phyloP scores from a whole-genome alignment of 2,329 filamentous ascomycete species.

The Colletotrichum viniferum region DNA sequence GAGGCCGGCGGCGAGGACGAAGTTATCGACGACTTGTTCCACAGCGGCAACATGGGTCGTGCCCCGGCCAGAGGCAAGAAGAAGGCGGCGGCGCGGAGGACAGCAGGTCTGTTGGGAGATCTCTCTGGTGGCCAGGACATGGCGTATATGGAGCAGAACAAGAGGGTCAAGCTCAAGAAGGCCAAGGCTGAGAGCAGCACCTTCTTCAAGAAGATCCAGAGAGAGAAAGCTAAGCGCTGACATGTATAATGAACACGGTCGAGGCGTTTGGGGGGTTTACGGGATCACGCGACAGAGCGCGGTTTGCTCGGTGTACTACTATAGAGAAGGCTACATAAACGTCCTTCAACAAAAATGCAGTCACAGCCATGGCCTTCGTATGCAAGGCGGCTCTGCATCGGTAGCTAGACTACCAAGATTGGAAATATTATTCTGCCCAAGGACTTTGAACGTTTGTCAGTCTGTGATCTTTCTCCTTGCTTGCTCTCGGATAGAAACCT shows the following conservation, averaged over 20 bases:
- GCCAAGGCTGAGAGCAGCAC: conserved; percentile 67
- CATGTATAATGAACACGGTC: not conserved
- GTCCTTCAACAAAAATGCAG: not conserved
- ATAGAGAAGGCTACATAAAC: not conserved
- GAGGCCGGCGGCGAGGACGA: conserved; percentile 76
- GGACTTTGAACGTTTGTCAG: not conserved
- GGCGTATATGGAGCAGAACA: conserved; percentile 91
- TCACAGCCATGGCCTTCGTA: not conserved
- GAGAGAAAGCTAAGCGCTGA: conserved; percentile 52
- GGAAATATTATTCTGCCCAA: not conserved
- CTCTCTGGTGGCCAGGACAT: conserved; percentile 93
- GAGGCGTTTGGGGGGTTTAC: not conserved
- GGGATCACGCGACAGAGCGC: not conserved
- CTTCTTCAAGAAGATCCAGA: conserved; percentile 70
- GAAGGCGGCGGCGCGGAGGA: conserved; percentile 72
- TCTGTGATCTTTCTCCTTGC: not conserved
- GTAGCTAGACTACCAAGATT: not conserved
- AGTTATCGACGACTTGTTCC: conserved; percentile 67
- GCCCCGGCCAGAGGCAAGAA: conserved; percentile 40
- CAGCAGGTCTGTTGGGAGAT: conserved; percentile 83
- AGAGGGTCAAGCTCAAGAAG: conserved; percentile 67
- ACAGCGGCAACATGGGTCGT: conserved; percentile 47
- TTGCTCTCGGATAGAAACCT: not conserved
- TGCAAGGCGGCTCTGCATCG: not conserved
- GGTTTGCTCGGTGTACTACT: not conserved